These are phyloP conservation scores for Coniochaeta sp. DNA, from an alignment of 2,329 filamentous ascomycete species.

Conservation along the genomic window DNA sequence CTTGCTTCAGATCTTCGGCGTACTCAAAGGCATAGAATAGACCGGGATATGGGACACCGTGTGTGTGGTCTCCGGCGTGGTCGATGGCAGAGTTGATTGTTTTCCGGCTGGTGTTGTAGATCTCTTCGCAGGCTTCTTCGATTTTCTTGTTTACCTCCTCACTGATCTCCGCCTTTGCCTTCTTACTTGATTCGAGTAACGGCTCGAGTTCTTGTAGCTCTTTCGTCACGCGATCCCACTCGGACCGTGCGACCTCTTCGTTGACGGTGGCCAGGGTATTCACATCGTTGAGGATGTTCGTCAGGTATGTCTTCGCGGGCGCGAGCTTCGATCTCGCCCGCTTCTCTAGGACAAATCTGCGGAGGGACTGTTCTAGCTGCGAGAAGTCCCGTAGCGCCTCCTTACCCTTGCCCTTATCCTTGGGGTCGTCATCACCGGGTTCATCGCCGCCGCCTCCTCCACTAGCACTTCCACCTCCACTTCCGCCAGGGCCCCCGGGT, in stretches of 20 bases:
- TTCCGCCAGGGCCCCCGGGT: slow-evolving; percentile 45
- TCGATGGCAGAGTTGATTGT: slow-evolving; percentile 70
- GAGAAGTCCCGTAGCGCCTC: slow-evolving; percentile 89
- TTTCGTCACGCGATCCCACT: slow-evolving; percentile 73
- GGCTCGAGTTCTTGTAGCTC: slow-evolving; percentile 82
- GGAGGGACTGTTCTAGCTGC: slow-evolving; percentile 77
- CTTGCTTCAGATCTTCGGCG: slow-evolving; percentile 84
- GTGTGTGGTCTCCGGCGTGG: slow-evolving; percentile 66
- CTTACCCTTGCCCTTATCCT: slow-evolving; percentile 78
- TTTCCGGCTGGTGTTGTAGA: slow-evolving; percentile 76
- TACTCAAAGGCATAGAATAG: slow-evolving; percentile 81
- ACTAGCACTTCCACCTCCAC: slow-evolving; percentile 44
- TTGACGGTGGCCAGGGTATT: slow-evolving; percentile 80
- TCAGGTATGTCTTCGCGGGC: slow-evolving; percentile 87
- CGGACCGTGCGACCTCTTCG: slow-evolving; percentile 74
- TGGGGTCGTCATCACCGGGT: slow-evolving; percentile 45
- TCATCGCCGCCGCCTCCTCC: slow-evolving; percentile 49
- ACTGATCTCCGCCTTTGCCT: slow-evolving; percentile 69
- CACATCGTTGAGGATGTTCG: slow-evolving; percentile 88
- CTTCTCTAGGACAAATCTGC: slow-evolving; percentile 93
- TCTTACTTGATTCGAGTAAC: slow-evolving; percentile 74
- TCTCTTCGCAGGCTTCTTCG: slow-evolving; percentile 75
- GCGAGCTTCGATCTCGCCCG: slow-evolving; percentile 90
- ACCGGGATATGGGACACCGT: slow-evolving; percentile 82
- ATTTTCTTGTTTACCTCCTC: slow-evolving; percentile 77